Conservation (phyloP, 257 asterid species). For the Solanum verrucosum region DNA sequence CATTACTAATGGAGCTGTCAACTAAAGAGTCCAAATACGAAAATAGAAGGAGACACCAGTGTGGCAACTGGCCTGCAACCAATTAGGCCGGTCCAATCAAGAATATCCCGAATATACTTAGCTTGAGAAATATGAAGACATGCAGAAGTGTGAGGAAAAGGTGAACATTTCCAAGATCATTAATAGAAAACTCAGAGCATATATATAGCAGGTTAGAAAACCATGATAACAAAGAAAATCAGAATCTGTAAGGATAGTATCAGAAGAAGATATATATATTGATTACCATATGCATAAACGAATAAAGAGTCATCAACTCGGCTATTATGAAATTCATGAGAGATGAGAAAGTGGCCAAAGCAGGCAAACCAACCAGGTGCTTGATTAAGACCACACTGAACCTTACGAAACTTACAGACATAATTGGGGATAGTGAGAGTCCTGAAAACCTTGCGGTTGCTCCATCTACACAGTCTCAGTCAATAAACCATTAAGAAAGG, state of each 20-base stretch:
- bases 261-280: neutral
- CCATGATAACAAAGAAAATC: neutral
- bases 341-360: neutral
- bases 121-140: neutral
- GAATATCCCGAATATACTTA: neutral
- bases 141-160: neutral
- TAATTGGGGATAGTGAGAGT: neutral
- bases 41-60: neutral
- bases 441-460: neutral
- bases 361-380: neutral
- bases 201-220: neutral
- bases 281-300: neutral
- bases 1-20: neutral
- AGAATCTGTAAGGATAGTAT: neutral
- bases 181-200: neutral
- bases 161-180: neutral
- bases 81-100: neutral
- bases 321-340: neutral
- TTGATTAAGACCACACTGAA: neutral
- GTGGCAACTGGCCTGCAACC: neutral
- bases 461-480: neutral
- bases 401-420: neutral
- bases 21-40: neutral
- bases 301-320: neutral
- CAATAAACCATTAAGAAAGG: neutral